Percentiles rank a stretch among this genome's conserved stretches.
phyloP scores from a whole-genome alignment of 352 stramenopile genomes.

The Blastocystis sp. region DNA sequence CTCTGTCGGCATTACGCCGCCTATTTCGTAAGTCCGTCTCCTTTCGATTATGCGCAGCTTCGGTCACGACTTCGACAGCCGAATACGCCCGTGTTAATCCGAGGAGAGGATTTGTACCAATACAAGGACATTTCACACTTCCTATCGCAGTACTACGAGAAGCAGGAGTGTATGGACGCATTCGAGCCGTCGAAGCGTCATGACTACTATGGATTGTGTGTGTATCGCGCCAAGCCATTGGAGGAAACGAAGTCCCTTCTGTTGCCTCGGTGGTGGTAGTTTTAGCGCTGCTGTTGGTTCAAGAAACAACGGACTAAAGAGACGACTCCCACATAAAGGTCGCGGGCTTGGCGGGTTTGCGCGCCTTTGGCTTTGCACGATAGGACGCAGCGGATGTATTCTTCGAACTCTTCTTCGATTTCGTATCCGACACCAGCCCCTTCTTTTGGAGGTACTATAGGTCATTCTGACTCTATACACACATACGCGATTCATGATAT shows the following conservation, averaged over 20 bases:
- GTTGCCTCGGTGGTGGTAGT: conserved; percentile 31
- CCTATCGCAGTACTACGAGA: conserved; percentile 9
- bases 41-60: not conserved
- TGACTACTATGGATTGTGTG: conserved; percentile 9
- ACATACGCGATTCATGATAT: conserved; percentile 35
- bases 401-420: conserved; percentile 8
- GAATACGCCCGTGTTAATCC: not conserved
- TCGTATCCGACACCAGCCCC: conserved; percentile 1
- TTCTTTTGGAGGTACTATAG: conserved; percentile 52
- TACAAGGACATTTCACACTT: conserved; percentile 2
- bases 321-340: conserved; percentile 50
- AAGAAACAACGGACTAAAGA: conserved; percentile 34
- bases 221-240: not conserved
- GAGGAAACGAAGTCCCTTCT: not conserved
- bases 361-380: conserved; percentile 11
- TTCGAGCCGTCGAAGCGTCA: not conserved
- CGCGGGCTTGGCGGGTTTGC: not conserved
- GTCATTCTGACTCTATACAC: not conserved
- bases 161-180: not conserved
- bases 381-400: conserved; percentile 20
- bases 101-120: conserved; percentile 4
- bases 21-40: not conserved
- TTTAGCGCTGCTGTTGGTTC: not conserved
- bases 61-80: not conserved
- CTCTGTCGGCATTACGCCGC: conserved; percentile 5